These are phyloP conservation scores for Neurospora sublineolata DNA, from an alignment of 495 filamentous ascomycete species.

Conservation along the genomic window DNA sequence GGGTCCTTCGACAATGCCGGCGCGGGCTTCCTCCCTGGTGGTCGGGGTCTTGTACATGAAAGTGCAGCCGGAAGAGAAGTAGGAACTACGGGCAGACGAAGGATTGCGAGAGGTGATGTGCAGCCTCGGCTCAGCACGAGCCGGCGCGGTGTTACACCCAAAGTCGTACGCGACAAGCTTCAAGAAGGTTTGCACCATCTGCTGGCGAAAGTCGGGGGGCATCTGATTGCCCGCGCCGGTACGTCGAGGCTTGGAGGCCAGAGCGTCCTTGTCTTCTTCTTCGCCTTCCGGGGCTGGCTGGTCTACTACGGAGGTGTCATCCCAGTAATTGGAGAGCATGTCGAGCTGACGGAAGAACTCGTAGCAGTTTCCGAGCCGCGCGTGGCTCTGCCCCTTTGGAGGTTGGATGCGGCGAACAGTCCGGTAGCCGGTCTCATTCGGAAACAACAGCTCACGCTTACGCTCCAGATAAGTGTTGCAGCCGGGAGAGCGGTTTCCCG, in stretches of 20 bases:
- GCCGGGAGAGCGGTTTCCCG: slow-evolving; percentile 37
- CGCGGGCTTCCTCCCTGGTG: slow-evolving; percentile 56
- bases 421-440: slow-evolving; percentile 40
- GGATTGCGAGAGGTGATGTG: slow-evolving; percentile 32
- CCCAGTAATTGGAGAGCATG: slow-evolving; percentile 39
- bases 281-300: slow-evolving; percentile 1
- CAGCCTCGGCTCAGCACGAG: slow-evolving; percentile 52
- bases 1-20: slow-evolving; percentile 68
- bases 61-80: slow-evolving; percentile 40
- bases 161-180: slow-evolving; percentile 75
- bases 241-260: slow-evolving; percentile 26
- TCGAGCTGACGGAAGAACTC: slow-evolving; percentile 48
- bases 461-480: slow-evolving; percentile 41
- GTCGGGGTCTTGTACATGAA: slow-evolving; percentile 56
- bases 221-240: slow-evolving; percentile 55
- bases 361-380: slow-evolving; percentile 43
- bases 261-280: slow-evolving; percentile 9
- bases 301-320: slow-evolving; percentile 35
- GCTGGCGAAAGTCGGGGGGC: slow-evolving; percentile 63
- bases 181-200: slow-evolving; percentile 57
- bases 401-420: slow-evolving; percentile 39
- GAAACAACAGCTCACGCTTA: slow-evolving; percentile 36
- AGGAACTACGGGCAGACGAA: slow-evolving; percentile 25
- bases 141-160: slow-evolving; percentile 55
- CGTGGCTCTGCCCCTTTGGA: slow-evolving; percentile 32